Percentiles rank a stretch among this genome's conserved stretches.
Evolutionary conservation across 2,329 filamentous ascomycete species (phyloP).

Genomic region (Penicillium nordicum): DNA sequence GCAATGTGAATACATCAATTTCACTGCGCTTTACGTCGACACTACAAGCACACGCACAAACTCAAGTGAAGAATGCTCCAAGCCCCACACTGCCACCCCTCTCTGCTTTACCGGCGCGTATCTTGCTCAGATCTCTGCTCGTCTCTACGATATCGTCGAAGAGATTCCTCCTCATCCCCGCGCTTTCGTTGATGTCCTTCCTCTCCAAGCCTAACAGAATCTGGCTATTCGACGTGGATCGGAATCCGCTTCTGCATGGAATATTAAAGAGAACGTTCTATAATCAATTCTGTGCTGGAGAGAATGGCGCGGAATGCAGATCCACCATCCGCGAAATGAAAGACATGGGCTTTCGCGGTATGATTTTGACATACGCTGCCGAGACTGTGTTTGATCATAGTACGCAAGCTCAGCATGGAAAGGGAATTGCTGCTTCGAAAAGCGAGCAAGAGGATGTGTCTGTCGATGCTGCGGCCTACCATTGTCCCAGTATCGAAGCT

Average conservation of each 20-base stretch:
- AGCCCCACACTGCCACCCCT: slow-evolving; percentile 19
- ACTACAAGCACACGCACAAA: slow-evolving; percentile 11
- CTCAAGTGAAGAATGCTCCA: slow-evolving; percentile 4
- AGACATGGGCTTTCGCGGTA: slow-evolving; percentile 72
- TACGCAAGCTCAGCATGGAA: slow-evolving; percentile 21
- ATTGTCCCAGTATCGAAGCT: slow-evolving; percentile 39
- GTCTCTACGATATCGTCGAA: slow-evolving; percentile 50
- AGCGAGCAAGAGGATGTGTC: slow-evolving; percentile 8
- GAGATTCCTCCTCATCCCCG: slow-evolving; percentile 62
- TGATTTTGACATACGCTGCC: slow-evolving; percentile 78
- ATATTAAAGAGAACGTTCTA: slow-evolving; percentile 68
- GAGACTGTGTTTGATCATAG: slow-evolving; percentile 65
- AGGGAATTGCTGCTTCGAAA: slow-evolving; percentile 18
- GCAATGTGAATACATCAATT: background rate
- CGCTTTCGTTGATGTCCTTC: slow-evolving; percentile 63
- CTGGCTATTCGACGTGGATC: slow-evolving; percentile 65
- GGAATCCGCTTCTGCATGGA: slow-evolving; percentile 66
- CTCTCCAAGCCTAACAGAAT: slow-evolving; percentile 57
- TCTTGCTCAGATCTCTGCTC: slow-evolving; percentile 43
- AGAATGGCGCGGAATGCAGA: slow-evolving; percentile 65
- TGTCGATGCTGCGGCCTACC: background rate
- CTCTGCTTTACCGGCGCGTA: slow-evolving; percentile 31
- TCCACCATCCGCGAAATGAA: slow-evolving; percentile 64
- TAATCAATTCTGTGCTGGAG: slow-evolving; percentile 84
- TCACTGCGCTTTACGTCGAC: slow-evolving; percentile 18